Conservation (phyloP, 345 rosid species). For the Gossypium turneri region DNA sequence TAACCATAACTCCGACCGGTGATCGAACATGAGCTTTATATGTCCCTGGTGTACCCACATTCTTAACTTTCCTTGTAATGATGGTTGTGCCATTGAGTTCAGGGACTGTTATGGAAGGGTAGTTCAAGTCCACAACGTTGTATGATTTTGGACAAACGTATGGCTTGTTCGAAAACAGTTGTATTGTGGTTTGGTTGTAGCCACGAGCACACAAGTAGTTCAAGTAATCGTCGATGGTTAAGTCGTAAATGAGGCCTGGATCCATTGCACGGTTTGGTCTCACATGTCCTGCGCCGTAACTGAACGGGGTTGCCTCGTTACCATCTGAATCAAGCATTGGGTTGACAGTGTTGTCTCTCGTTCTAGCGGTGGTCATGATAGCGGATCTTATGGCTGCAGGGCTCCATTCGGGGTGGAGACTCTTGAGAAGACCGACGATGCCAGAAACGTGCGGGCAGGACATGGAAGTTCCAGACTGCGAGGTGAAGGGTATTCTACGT, state of each 20-base stretch:
- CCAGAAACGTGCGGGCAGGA: constrained; percentile 55
- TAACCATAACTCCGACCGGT: constrained; percentile 29
- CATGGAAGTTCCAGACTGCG: constrained; percentile 51
- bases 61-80: constrained; percentile 35
- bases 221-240: constrained; percentile 28
- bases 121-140: constrained; percentile 36
- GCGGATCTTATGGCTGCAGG: constrained; percentile 50
- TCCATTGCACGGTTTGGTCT: constrained; percentile 41
- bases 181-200: constrained; percentile 23
- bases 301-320: constrained; percentile 41
- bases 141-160: constrained; percentile 30
- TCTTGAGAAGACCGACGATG: constrained; percentile 46
- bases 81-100: constrained; percentile 17
- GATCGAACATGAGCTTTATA: constrained; percentile 26
- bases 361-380: constrained; percentile 41
- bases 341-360: constrained; percentile 18
- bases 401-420: constrained; percentile 43
- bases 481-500: constrained; percentile 27
- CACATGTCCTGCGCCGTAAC: constrained; percentile 48
- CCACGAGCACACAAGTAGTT: constrained; percentile 41
- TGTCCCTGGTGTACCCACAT: constrained; percentile 45
- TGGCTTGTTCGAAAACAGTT: constrained; percentile 14
- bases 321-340: constrained; percentile 27
- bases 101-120: constrained; percentile 50
- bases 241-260: constrained; percentile 59